Evolutionary conservation across 352 stramenopile species (phyloP).

Genomic region (Halophytophthora batemanensis): DNA sequence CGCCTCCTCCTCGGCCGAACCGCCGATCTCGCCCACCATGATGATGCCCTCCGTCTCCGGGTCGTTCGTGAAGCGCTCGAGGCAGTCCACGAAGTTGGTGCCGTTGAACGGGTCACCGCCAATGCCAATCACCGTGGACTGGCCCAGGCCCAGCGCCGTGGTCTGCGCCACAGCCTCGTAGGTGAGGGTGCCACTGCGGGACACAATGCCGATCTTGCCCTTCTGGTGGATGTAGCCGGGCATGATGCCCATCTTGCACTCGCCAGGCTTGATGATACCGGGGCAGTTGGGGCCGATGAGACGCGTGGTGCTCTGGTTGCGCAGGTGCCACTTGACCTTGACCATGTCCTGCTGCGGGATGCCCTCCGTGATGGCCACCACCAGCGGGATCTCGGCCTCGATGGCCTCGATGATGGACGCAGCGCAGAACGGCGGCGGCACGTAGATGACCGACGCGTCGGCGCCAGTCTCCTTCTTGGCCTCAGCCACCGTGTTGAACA

Average conservation of each 20-base stretch:
- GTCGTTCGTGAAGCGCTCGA: conserved; percentile 99
- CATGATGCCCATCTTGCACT: conserved; percentile 99
- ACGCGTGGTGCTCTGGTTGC: conserved; percentile 91
- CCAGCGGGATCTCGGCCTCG: conserved; percentile 93
- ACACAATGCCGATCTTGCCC: conserved; percentile 99
- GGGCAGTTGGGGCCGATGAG: conserved; percentile 99
- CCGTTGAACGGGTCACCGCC: conserved; percentile 99
- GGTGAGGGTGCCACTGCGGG: conserved; percentile 96
- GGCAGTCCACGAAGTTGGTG: conserved; percentile 99
- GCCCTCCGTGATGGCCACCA: conserved; percentile 99
- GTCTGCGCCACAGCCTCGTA: conserved; percentile 99
- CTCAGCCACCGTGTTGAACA: conserved; percentile 97
- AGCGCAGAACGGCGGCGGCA: conserved; percentile 98
- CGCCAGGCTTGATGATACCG: conserved; percentile 99
- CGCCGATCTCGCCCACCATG: conserved; percentile 99
- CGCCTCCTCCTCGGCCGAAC: conserved; percentile 97
- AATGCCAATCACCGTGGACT: conserved; percentile 99
- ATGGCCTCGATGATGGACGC: conserved; percentile 98
- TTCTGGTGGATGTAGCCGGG: conserved; percentile 98
- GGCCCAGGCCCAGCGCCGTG: conserved; percentile 94
- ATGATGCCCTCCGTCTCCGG: conserved; percentile 99
- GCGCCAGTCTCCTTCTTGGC: conserved; percentile 86
- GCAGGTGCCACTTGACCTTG: conserved; percentile 95
- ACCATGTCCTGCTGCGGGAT: conserved; percentile 99
- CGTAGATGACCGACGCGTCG: conserved; percentile 99